Conservation (phyloP, 225 moss, liverwort and hornwort species). For the Neckera pumila region DNA sequence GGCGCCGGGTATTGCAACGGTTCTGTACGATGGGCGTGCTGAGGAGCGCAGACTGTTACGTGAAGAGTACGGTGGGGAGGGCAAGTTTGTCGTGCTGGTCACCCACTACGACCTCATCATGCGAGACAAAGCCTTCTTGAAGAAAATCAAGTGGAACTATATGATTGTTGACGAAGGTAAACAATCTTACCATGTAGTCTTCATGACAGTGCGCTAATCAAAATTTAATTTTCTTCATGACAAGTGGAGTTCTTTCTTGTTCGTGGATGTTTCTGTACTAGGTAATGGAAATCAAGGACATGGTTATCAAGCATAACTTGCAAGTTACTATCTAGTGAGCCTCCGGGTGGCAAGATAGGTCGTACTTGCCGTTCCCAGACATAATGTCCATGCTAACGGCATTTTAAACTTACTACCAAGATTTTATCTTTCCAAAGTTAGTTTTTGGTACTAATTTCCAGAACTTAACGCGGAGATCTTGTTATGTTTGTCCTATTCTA, state of each 20-base stretch:
- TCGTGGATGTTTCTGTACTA: background rate
- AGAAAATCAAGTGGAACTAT: conserved; percentile 91
- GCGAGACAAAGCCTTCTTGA: conserved; percentile 95
- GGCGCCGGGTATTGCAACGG: conserved; percentile 71
- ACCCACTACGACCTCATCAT: conserved; percentile 99
- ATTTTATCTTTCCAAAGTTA: background rate
- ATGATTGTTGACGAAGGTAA: conserved; percentile 98
- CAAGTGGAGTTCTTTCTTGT: background rate
- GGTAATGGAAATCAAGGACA: background rate
- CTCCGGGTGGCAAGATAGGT: background rate
- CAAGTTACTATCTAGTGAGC: background rate
- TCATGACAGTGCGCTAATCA: background rate
- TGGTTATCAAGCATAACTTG: background rate
- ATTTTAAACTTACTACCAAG: background rate
- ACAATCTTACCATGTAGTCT: background rate
- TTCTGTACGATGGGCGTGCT: conserved; percentile 88
- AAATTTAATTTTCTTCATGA: background rate
- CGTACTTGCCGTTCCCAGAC: background rate
- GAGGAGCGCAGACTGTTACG: conserved; percentile 80
- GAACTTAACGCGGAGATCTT: background rate
- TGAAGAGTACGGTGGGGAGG: conserved; percentile 75
- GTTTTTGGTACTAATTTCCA: background rate
- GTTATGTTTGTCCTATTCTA: background rate
- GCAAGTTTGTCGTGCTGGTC: conserved; percentile 83
- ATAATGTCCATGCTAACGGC: background rate